A percentile compares a stretch with the other conserved stretches of the same genome.
These are phyloP conservation scores for Boletus tylopilopsis DNA, from an alignment of 768 basidiomycete genomes.

Conservation along the genomic window DNA sequence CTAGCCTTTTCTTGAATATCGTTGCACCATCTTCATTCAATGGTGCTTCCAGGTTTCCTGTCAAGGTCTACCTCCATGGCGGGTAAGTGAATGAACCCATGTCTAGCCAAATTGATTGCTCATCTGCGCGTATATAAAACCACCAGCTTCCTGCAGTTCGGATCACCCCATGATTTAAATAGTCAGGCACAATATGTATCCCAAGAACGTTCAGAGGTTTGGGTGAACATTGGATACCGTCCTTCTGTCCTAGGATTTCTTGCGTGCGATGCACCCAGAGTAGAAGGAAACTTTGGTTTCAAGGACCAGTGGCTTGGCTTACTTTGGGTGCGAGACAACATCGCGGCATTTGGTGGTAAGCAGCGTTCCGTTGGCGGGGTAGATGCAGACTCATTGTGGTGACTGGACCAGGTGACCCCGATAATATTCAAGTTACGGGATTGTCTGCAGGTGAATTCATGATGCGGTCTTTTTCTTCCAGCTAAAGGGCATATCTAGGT, in stretches of 20 bases:
- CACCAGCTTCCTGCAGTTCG: conserved; percentile 71
- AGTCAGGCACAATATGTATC: conserved; percentile 65
- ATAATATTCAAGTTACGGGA: conserved; percentile 58
- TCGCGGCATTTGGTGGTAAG: conserved; percentile 62
- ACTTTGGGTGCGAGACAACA: conserved; percentile 66
- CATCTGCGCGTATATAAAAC: background rate
- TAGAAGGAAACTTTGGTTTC: conserved; percentile 76
- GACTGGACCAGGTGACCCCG: conserved; percentile 49
- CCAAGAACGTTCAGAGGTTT: conserved; percentile 59
- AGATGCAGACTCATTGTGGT: background rate
- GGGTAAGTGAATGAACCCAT: conserved; percentile 41
- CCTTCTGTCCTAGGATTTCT: conserved; percentile 73
- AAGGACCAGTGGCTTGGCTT: conserved; percentile 78
- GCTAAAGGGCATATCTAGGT: conserved; percentile 34
- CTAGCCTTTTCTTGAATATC: conserved; percentile 63
- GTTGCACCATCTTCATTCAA: conserved; percentile 45
- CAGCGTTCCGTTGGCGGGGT: background rate
- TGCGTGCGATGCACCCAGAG: conserved; percentile 53
- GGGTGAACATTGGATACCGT: conserved; percentile 74
- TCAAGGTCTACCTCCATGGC: conserved; percentile 74
- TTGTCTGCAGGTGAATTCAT: conserved; percentile 54
- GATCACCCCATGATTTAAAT: conserved; percentile 61
- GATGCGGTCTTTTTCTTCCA: background rate
- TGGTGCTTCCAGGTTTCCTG: conserved; percentile 48
- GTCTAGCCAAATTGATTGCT: background rate